Conservation (phyloP, 2,329 filamentous ascomycete genomes). For the Trichoderma breve region DNA sequence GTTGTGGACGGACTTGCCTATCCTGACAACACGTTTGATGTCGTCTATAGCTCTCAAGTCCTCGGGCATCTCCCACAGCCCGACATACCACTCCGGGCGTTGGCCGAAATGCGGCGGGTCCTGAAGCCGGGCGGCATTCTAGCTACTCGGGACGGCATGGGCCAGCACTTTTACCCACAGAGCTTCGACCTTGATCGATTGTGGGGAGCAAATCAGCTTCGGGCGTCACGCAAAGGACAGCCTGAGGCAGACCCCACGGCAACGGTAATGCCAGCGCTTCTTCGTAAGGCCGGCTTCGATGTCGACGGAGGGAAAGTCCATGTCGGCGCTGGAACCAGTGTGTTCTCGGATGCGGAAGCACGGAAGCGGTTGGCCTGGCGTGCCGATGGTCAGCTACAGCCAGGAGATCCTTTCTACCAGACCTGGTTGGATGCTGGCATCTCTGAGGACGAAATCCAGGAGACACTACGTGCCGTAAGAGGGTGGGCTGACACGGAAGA, state of each 20-base stretch:
- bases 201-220: constrained; percentile 3
- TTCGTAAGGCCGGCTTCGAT: background rate
- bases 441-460: constrained; percentile 1
- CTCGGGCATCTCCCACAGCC: constrained; percentile 2
- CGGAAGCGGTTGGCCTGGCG: constrained; percentile 7
- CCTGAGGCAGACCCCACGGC: background rate
- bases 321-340: background rate
- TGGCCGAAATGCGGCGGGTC: constrained; percentile 11
- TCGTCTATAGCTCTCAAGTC: constrained; percentile 8
- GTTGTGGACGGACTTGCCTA: constrained; percentile 8
- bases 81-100: background rate
- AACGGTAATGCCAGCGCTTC: constrained; percentile 3
- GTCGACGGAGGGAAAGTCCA: constrained; percentile 1
- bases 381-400: constrained; percentile 1
- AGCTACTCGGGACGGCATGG: constrained; percentile 7
- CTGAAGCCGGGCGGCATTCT: constrained; percentile 14
- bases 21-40: constrained; percentile 5
- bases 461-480: background rate
- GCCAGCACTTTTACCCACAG: constrained; percentile 8
- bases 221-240: background rate
- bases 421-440: constrained; percentile 13
- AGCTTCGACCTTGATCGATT: constrained; percentile 2
- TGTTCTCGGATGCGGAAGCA: background rate
- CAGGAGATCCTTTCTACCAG: constrained; percentile 6
- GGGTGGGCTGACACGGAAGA: constrained; percentile 2